These are phyloP conservation scores for Cutaneotrichosporon curvatum DNA, from an alignment of 1,284 basidiomycete genomes.

Conservation along the genomic window DNA sequence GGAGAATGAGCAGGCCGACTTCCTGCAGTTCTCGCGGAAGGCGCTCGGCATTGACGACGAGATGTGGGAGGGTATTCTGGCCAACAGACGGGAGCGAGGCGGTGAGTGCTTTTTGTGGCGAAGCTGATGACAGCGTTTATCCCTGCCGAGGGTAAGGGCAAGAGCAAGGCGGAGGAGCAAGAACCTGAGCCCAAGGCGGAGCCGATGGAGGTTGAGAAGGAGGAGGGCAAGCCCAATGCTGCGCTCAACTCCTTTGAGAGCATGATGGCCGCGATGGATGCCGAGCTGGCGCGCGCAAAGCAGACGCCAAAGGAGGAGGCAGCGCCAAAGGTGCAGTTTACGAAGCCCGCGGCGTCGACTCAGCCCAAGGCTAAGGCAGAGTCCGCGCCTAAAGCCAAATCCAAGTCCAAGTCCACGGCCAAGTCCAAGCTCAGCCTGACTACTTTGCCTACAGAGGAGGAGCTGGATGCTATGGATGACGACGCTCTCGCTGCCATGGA, in stretches of 20 bases:
- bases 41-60: slow-evolving; percentile 75
- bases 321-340: slow-evolving; percentile 1
- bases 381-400: neutral
- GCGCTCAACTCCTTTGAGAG: slow-evolving; percentile 85
- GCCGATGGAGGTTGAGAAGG: neutral
- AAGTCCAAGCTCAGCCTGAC: slow-evolving; percentile 5
- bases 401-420: neutral
- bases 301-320: neutral
- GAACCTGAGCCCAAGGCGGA: neutral
- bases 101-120: no score
- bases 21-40: slow-evolving; percentile 83
- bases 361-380: slow-evolving; percentile 5
- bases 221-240: slow-evolving; percentile 46
- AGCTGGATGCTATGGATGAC: slow-evolving; percentile 51
- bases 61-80: slow-evolving; percentile 73
- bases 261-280: slow-evolving; percentile 91
- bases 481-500: slow-evolving; percentile 75
- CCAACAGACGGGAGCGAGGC: slow-evolving; percentile 64
- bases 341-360: neutral
- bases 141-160: slow-evolving; percentile 6
- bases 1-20: slow-evolving; percentile 82
- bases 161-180: neutral
- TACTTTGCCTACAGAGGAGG: slow-evolving; percentile 37
- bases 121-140: slow-evolving; percentile 9
- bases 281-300: slow-evolving; percentile 54